Evolutionary conservation across 768 basidiomycete species (phyloP).

Genomic region (Heimioporus sp.): DNA sequence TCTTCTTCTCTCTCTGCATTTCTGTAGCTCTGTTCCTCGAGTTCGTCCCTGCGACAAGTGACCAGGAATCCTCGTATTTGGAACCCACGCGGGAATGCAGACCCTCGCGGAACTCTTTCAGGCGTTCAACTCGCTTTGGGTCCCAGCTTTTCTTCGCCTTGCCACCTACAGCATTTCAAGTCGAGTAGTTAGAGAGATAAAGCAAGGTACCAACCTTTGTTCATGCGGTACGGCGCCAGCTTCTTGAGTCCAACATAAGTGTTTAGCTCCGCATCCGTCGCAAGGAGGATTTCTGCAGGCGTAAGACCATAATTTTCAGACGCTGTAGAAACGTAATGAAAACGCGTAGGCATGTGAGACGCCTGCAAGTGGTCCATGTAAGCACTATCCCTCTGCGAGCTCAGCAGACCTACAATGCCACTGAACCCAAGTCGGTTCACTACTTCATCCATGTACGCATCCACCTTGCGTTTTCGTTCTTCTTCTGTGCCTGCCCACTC

Average conservation of each 20-base stretch:
- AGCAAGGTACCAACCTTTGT: slow-evolving; percentile 30
- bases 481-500: slow-evolving; percentile 91
- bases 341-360: slow-evolving; percentile 86
- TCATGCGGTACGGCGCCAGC: slow-evolving; percentile 84
- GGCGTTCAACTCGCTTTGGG: slow-evolving; percentile 54
- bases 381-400: neutral
- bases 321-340: slow-evolving; percentile 80
- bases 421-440: slow-evolving; percentile 87
- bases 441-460: slow-evolving; percentile 90
- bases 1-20: slow-evolving; percentile 42
- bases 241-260: slow-evolving; percentile 87
- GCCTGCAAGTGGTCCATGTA: slow-evolving; percentile 49
- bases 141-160: slow-evolving; percentile 52
- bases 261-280: slow-evolving; percentile 92
- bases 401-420: slow-evolving; percentile 67
- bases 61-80: slow-evolving; percentile 19
- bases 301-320: slow-evolving; percentile 65
- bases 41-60: slow-evolving; percentile 1
- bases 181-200: neutral
- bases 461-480: slow-evolving; percentile 78
- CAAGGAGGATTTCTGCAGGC: slow-evolving; percentile 84
- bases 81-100: slow-evolving; percentile 43
- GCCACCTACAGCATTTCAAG: slow-evolving; percentile 9
- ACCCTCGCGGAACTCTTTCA: slow-evolving; percentile 70
- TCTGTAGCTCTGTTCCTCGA: slow-evolving; percentile 5